Base-by-base conservation (phyloP, 371 early-diverging fungal genomes). In the Mucor irregularis region DNA sequence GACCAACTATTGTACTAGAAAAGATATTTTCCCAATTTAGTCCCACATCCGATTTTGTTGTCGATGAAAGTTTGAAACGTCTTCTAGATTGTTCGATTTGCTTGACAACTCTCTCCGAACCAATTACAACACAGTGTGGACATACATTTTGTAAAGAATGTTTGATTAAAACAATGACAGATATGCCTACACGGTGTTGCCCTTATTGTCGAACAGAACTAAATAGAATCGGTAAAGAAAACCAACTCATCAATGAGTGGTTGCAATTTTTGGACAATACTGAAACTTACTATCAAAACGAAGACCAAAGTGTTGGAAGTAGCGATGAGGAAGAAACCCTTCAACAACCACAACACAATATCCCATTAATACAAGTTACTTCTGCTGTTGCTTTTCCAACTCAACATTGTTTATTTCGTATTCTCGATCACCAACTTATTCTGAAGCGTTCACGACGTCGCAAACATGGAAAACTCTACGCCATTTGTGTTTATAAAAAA, bases 141-240 rank as follows among this genome's bases (percentile, higher is more conserved):
- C 90, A 89, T 59, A 81, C 86, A 1, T 77, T 82, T 47, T 89
- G 90, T 62, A 76, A 75, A 28, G 40, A 49, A 5, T 89, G 89
- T 46, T 43, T 87, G 3, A 47, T 48, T 10, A 51, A 34, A 14
- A 34, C 47, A 3, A 53, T 58, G 49, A 43, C 38, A 19, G 30
- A 47, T 25, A 2, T 35, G 14, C 31, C 30, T 24, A 31, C 26
- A 0, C 26, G 51, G 35, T 28, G 49, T 2, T 62, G 62, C 37
- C 68, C 62, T 17, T 51, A 56, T 9, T 65, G 66, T 33, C 37
- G 66, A 34, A 22, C 46, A 6, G 24, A 28, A 11, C 17, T 66
- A 10, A 5, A 13, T 26, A 21, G 49, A 2, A 31, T 66, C 11
- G 61, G 57, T 9, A 56, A 53, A 45, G 37, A 39, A 0, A 53